Percentiles rank a stretch among this genome's conserved stretches.
Conservation (phyloP, 2,329 filamentous ascomycete genomes). For the Dactylellina leptospora region DNA sequence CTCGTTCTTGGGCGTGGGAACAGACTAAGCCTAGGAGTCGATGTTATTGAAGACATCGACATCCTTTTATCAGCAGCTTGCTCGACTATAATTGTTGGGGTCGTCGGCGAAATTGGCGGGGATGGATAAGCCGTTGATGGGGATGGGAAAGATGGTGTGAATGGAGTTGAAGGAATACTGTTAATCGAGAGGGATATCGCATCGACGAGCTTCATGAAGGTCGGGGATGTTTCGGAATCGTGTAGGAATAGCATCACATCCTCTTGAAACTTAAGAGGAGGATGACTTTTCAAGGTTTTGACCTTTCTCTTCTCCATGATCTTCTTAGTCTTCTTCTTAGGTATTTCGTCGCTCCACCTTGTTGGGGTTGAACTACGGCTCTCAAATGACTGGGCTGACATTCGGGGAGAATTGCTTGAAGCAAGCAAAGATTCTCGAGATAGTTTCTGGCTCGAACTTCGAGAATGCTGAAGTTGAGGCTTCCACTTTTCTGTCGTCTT, state of each 20-base stretch:
- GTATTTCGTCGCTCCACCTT: conserved; percentile 50
- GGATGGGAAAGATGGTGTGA: conserved; percentile 45
- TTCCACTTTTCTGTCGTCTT: conserved; percentile 37
- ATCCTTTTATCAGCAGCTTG: conserved; percentile 36
- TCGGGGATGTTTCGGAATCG: conserved; percentile 41
- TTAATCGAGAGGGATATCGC: conserved; percentile 46
- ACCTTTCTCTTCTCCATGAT: conserved; percentile 44
- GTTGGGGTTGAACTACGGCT: conserved; percentile 50
- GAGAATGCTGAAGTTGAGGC: conserved; percentile 44
- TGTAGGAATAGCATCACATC: conserved; percentile 51
- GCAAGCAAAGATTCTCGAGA: conserved; percentile 39
- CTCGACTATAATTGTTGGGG: conserved; percentile 48
- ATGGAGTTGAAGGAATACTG: conserved; percentile 47
- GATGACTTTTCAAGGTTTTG: conserved; percentile 42
- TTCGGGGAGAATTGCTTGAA: conserved; percentile 36
- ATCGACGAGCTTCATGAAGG: conserved; percentile 46
- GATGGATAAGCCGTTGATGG: conserved; percentile 42
- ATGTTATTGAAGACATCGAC: conserved; percentile 28
- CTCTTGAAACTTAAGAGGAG: conserved; percentile 49
- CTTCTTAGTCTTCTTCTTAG: conserved; percentile 48
- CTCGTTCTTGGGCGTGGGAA: conserved; percentile 47
- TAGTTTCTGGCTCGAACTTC: conserved; percentile 30
- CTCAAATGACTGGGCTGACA: conserved; percentile 48
- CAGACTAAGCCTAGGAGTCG: conserved; percentile 40
- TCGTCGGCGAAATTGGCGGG: conserved; percentile 52